Evolutionary conservation across 768 basidiomycete genomes (phyloP).

Genomic region (Polyporus arcularius): DNA sequence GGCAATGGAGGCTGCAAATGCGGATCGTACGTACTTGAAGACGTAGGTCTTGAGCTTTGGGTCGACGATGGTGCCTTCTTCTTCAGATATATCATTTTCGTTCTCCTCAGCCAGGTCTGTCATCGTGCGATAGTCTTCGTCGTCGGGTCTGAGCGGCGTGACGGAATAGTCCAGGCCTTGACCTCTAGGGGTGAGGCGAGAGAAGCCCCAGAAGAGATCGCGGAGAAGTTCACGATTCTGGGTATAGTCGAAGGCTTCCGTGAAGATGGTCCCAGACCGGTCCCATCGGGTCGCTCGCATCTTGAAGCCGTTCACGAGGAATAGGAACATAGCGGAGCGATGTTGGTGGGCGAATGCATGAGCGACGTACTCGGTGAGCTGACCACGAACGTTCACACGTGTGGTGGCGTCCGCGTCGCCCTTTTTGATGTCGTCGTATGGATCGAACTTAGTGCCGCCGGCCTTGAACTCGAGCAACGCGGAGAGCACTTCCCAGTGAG

Average conservation of each 20-base stretch:
- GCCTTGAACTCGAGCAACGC: too few relatives aligned
- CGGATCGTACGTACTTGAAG: neutral
- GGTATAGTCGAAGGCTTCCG: neutral
- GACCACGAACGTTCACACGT: neutral
- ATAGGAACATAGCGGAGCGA: neutral
- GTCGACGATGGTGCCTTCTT: neutral
- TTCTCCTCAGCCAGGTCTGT: neutral
- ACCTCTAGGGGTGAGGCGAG: neutral
- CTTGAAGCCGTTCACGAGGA: neutral
- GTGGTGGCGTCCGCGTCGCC: neutral
- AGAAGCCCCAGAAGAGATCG: neutral
- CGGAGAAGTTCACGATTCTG: neutral
- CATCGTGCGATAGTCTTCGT: neutral
- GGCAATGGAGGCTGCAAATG: neutral
- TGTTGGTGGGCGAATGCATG: neutral
- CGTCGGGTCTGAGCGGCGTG: neutral
- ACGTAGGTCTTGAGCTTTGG: neutral
- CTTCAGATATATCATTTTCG: neutral
- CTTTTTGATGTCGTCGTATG: too few relatives aligned
- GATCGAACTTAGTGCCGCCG: too few relatives aligned
- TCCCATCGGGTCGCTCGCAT: neutral
- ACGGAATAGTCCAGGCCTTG: conserved; percentile 1
- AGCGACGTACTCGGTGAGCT: neutral
- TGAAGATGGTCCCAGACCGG: neutral
- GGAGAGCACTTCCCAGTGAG: too few relatives aligned